phyloP scores from a whole-genome alignment of 768 basidiomycete species.

The Plicaturopsis crispa region DNA sequence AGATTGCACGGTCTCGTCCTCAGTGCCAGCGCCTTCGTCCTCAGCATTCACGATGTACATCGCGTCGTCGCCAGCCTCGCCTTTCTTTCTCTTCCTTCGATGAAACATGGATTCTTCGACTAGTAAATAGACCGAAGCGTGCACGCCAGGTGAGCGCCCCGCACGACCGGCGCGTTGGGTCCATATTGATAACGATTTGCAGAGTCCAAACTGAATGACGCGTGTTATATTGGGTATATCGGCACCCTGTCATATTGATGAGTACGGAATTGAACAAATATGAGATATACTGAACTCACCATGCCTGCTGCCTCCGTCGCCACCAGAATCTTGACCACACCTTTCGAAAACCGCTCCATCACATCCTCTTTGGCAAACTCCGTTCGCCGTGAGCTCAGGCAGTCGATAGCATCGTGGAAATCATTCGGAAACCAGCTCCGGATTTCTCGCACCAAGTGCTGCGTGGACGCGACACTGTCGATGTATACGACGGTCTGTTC shows the following conservation, averaged over 20 bases:
- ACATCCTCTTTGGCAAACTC: conserved; percentile 12
- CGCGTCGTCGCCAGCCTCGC: too few relatives aligned
- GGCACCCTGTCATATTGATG: conserved; percentile 16
- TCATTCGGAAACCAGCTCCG: conserved; percentile 8
- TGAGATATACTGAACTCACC: conserved; percentile 16
- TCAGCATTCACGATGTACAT: too few relatives aligned
- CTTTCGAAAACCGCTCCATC: conserved; percentile 17
- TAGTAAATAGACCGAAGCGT: conserved; percentile 19
- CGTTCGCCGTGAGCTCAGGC: conserved; percentile 17
- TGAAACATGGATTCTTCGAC: conserved; percentile 22
- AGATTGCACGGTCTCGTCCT: too few relatives aligned
- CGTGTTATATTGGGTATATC: conserved; percentile 29
- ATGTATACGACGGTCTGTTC: conserved; percentile 10
- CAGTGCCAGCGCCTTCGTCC: too few relatives aligned
- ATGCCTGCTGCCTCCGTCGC: conserved; percentile 30
- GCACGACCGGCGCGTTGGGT: conserved; percentile 24
- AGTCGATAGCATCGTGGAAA: conserved; percentile 13
- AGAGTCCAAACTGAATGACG: conserved; percentile 26
- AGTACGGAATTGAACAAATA: background rate
- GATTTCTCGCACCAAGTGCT: conserved; percentile 9
- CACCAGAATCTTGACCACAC: conserved; percentile 17
- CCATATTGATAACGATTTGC: conserved; percentile 23
- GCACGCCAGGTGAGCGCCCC: conserved; percentile 12
- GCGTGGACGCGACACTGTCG: conserved; percentile 14
- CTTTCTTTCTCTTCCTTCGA: conserved; percentile 10